These are phyloP conservation scores for Kwoniella mangroviensis DNA, from an alignment of 768 basidiomycete species.

Conservation along the genomic window DNA sequence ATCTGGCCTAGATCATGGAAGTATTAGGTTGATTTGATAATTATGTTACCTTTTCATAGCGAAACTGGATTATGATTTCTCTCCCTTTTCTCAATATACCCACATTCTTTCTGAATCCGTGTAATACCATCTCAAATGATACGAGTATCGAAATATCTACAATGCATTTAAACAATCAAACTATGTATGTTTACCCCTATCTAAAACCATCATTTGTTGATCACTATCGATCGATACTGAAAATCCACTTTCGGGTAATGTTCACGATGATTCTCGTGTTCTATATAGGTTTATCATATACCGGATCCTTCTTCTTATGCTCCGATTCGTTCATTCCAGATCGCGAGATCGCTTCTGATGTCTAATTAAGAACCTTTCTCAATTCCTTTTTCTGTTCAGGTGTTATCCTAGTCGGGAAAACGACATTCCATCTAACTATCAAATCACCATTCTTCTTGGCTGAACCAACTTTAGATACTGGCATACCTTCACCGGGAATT, in stretches of 20 bases:
- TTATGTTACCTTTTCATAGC: too few relatives aligned
- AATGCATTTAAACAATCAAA: background rate
- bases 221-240: background rate
- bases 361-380: constrained; percentile 64
- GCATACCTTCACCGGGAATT: constrained; percentile 69
- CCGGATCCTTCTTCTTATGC: background rate
- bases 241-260: background rate
- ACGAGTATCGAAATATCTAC: background rate
- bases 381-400: constrained; percentile 79
- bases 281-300: constrained; percentile 2
- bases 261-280: background rate
- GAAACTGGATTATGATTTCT: background rate
- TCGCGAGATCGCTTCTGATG: background rate
- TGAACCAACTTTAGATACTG: constrained; percentile 77
- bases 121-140: background rate
- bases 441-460: constrained; percentile 80
- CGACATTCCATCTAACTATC: constrained; percentile 75
- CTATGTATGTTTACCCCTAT: background rate
- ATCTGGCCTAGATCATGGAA: constrained; percentile 48
- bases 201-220: background rate
- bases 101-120: too few relatives aligned
- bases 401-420: constrained; percentile 79
- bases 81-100: background rate
- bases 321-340: background rate
- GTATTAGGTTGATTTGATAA: background rate